Conservation (phyloP, 345 rosid genomes). For the Acer negundo region DNA sequence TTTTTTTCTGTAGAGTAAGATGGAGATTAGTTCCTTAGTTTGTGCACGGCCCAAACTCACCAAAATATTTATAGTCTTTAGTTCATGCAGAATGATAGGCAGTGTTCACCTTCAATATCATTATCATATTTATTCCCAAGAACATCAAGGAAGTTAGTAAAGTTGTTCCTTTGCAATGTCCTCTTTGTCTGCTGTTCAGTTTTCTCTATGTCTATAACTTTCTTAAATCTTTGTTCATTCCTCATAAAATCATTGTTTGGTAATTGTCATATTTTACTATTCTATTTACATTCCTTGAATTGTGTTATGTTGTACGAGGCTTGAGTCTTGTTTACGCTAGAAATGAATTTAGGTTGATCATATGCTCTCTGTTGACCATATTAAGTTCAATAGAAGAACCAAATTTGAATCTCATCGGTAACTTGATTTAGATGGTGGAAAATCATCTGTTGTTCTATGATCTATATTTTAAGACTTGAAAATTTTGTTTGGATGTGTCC, state of each 20-base stretch:
- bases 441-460: not conserved
- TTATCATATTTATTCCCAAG: not conserved
- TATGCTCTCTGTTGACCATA: not conserved
- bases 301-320: not conserved
- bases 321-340: not conserved
- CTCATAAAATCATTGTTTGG: not conserved
- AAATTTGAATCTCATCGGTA: not conserved
- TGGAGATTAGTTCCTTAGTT: not conserved
- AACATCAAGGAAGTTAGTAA: not conserved
- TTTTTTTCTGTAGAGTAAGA: not conserved
- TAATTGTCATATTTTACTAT: not conserved
- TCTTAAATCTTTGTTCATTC: not conserved
- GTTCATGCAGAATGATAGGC: not conserved
- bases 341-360: not conserved
- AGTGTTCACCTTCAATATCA: not conserved
- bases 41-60: not conserved
- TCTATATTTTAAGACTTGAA: not conserved
- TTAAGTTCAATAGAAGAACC: not conserved
- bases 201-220: not conserved
- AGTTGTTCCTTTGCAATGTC: not conserved
- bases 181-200: not conserved
- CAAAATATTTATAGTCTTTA: not conserved
- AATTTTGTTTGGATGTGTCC: not conserved
- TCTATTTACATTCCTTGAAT: not conserved
- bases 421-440: conserved; percentile 3